Conservation (phyloP, 345 rosid genomes). For the Laguncularia racemosa region DNA sequence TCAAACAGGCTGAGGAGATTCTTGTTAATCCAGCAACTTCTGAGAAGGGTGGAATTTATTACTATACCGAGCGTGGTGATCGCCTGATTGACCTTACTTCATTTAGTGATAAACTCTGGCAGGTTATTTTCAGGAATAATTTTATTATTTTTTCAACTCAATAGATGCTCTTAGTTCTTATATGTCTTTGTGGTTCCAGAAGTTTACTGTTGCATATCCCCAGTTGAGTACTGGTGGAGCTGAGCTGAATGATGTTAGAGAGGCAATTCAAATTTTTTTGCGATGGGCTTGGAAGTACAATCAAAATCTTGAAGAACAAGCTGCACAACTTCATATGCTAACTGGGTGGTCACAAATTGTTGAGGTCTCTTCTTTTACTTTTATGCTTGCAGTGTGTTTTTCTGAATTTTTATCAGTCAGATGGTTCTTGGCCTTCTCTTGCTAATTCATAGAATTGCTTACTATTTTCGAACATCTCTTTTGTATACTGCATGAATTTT, state of each 20-base stretch:
- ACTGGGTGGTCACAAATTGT: conserved; percentile 93
- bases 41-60: conserved; percentile 77
- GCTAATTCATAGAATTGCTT: too few species aligned
- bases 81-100: conserved; percentile 79
- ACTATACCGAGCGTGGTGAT: conserved; percentile 89
- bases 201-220: conserved; percentile 56
- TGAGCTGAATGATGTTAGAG: conserved; percentile 76
- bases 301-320: conserved; percentile 93
- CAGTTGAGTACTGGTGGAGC: conserved; percentile 52
- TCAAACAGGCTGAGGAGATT: conserved; percentile 68
- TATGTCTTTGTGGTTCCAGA: conserved; percentile 31
- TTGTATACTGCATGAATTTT: not conserved
- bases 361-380: conserved; percentile 47
- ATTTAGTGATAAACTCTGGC: conserved; percentile 74
- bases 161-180: conserved; percentile 12
- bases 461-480: not conserved
- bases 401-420: too few species aligned
- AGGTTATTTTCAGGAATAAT: conserved; percentile 35
- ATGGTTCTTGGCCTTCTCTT: too few species aligned
- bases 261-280: conserved; percentile 68
- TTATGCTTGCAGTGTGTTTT: not conserved
- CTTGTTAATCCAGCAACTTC: conserved; percentile 61
- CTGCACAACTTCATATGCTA: conserved; percentile 98
- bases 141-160: not conserved
- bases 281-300: conserved; percentile 98